Percentiles rank a stretch among this genome's conserved stretches.
Conservation (phyloP, 768 basidiomycete species). For the Tulasnella sp. region DNA sequence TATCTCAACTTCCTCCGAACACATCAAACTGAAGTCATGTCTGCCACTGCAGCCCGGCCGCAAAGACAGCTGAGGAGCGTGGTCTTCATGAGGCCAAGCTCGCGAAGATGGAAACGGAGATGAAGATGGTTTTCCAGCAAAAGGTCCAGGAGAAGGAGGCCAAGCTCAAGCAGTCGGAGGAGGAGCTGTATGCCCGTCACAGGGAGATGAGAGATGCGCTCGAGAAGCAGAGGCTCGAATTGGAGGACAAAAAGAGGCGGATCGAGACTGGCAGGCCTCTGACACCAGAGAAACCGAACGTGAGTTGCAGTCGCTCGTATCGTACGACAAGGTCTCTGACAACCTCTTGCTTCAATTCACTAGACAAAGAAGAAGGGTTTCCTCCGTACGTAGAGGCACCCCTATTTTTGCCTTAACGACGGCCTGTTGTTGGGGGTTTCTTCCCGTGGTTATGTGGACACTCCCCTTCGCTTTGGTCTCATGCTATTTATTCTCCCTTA, state of each 20-base stretch:
- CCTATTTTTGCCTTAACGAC: no score
- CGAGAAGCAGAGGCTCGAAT: constrained; percentile 88
- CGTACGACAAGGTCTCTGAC: neutral
- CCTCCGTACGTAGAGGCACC: constrained; percentile 48
- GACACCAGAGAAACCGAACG: constrained; percentile 84
- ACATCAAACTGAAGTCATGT: neutral
- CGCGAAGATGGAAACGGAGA: constrained; percentile 99
- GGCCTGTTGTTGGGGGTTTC: constrained; percentile 1
- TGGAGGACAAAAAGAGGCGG: constrained; percentile 97
- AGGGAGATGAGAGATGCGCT: constrained; percentile 99
- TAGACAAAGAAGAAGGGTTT: constrained; percentile 64
- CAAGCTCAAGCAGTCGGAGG: constrained; percentile 97
- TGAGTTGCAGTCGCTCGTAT: constrained; percentile 33
- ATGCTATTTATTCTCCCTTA: constrained; percentile 21
- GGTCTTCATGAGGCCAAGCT: constrained; percentile 94
- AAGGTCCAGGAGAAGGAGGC: constrained; percentile 99
- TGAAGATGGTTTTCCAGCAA: constrained; percentile 99
- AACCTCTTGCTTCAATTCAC: constrained; percentile 23
- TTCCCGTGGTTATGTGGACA: neutral
- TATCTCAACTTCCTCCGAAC: neutral
- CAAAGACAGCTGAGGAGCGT: constrained; percentile 92
- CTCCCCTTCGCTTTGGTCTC: constrained; percentile 34
- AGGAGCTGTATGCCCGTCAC: constrained; percentile 96
- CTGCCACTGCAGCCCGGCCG: constrained; percentile 94
- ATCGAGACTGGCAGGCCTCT: constrained; percentile 90